A percentile compares a stretch with the other conserved stretches of the same genome.
These are phyloP conservation scores for Nitzschia inconspicua DNA, from an alignment of 108 stramenopile genomes.

Conservation along the genomic window DNA sequence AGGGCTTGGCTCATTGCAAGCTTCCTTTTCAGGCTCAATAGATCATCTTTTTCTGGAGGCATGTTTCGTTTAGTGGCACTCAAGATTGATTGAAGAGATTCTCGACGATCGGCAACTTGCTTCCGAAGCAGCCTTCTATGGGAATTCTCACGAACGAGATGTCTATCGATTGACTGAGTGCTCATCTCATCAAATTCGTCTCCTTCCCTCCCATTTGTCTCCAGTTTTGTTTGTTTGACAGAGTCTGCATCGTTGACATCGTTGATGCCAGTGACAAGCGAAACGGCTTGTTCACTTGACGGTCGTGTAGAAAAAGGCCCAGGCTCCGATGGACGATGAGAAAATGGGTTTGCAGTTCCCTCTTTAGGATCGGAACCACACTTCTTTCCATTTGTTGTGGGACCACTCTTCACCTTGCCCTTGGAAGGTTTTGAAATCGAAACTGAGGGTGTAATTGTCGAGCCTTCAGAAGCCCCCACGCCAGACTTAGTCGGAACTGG, in stretches of 20 bases:
- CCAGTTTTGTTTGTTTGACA: too few relatives aligned
- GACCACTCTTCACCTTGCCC: too few relatives aligned
- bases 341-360: background rate
- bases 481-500: too few relatives aligned
- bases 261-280: too few relatives aligned
- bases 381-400: too few relatives aligned
- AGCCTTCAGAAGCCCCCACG: too few relatives aligned
- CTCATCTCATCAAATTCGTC: conserved; percentile 10
- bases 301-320: background rate
- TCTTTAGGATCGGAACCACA: too few relatives aligned
- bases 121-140: conserved; percentile 1
- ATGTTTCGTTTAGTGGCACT: background rate
- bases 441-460: too few relatives aligned
- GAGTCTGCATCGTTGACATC: too few relatives aligned
- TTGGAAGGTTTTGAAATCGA: too few relatives aligned
- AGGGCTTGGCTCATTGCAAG: conserved; percentile 20
- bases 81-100: conserved; percentile 2
- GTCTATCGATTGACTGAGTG: conserved; percentile 8
- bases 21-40: conserved; percentile 14
- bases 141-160: conserved; percentile 1
- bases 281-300: too few relatives aligned
- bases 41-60: background rate
- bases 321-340: background rate
- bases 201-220: background rate
- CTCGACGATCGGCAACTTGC: conserved; percentile 12